Percentiles rank a stretch among this genome's conserved stretches.
phyloP scores from a whole-genome alignment of 345 rosid genomes.

The Rhizophora mangle region DNA sequence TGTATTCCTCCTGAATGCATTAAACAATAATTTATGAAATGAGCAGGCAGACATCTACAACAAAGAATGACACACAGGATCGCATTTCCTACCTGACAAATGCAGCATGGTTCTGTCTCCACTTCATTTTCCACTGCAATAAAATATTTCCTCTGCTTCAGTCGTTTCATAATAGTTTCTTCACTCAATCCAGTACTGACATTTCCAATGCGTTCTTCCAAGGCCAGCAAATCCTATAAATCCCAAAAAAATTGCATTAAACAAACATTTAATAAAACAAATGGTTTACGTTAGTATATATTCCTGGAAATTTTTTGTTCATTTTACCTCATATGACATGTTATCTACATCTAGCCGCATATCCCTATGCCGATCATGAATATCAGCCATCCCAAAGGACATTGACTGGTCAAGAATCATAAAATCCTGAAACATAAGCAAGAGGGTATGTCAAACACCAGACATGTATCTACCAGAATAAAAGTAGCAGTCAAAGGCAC shows the following conservation, averaged over 20 bases:
- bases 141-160: constrained; percentile 48
- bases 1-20: constrained; percentile 62
- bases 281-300: background rate
- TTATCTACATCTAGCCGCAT: constrained; percentile 98
- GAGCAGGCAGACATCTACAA: background rate
- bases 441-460: constrained; percentile 3
- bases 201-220: constrained; percentile 89
- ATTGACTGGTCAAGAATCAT: constrained; percentile 79
- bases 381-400: constrained; percentile 54
- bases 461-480: background rate
- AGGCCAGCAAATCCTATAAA: constrained; percentile 71
- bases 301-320: background rate
- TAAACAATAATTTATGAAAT: constrained; percentile 4
- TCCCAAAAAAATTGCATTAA: constrained; percentile 2
- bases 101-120: constrained; percentile 81
- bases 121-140: constrained; percentile 18
- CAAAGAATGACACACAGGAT: background rate
- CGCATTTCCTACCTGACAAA: constrained; percentile 64
- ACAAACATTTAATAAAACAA: background rate
- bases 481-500: background rate
- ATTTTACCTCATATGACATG: constrained; percentile 90
- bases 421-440: constrained; percentile 53
- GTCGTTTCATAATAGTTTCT: constrained; percentile 45
- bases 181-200: constrained; percentile 84
- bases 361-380: constrained; percentile 79